A percentile compares a stretch with the other conserved stretches of the same genome.
phyloP scores from a whole-genome alignment of 108 stramenopile genomes.

The Stephanodiscus minutulus region DNA sequence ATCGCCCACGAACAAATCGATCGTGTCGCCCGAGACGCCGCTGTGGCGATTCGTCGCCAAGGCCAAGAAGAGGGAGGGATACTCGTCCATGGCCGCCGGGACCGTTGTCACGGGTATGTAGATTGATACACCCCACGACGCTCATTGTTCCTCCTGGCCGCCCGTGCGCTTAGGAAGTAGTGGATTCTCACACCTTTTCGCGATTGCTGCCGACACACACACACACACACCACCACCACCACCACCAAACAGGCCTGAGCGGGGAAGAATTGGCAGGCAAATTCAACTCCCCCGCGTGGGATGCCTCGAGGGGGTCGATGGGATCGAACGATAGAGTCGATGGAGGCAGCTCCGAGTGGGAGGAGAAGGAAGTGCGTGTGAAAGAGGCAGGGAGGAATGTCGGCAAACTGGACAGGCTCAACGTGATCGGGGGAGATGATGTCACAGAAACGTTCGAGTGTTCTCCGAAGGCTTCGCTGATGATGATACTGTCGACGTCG shows the following conservation, averaged over 20 bases:
- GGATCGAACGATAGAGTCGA: background rate
- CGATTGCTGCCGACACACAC: too few relatives aligned
- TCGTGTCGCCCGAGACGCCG: background rate
- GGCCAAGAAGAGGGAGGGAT: constrained; percentile 20
- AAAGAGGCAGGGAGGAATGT: background rate
- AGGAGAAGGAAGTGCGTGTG: background rate
- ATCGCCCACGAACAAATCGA: too few relatives aligned
- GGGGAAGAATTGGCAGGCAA: constrained; percentile 4
- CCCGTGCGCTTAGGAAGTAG: too few relatives aligned
- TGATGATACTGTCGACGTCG: background rate
- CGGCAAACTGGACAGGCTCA: background rate
- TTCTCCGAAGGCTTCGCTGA: background rate
- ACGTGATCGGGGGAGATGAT: constrained; percentile 10
- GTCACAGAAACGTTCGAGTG: constrained; percentile 7
- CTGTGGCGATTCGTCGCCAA: constrained; percentile 6
- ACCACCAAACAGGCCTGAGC: constrained; percentile 3
- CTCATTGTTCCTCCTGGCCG: too few relatives aligned
- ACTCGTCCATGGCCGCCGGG: constrained; percentile 6
- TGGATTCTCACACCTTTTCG: too few relatives aligned
- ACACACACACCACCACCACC: too few relatives aligned
- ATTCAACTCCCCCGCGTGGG: background rate
- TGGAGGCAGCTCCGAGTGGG: background rate
- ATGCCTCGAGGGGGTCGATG: background rate
- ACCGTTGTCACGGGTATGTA: constrained; percentile 1
- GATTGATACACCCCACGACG: too few relatives aligned